Evolutionary conservation across 2,329 filamentous ascomycete species (phyloP).

Genomic region (Didymella sp.): DNA sequence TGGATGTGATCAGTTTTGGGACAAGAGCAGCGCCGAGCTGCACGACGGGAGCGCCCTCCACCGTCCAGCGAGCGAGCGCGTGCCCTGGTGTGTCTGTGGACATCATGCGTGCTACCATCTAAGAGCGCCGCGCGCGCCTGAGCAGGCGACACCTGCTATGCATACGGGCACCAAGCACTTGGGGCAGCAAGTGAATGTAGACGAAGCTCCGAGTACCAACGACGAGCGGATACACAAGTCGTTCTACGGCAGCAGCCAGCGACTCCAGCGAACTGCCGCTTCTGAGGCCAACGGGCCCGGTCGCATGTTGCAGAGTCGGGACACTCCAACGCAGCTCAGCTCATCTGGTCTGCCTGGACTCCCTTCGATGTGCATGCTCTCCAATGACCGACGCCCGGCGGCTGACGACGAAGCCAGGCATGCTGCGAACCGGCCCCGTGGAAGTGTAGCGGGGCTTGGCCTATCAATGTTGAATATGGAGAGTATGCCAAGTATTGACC

Average conservation of each 20-base stretch:
- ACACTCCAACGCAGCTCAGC: constrained; percentile 41
- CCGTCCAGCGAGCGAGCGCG: constrained; percentile 37
- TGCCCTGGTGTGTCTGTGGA: constrained; percentile 60
- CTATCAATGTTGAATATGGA: constrained; percentile 43
- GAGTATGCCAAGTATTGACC: constrained; percentile 30
- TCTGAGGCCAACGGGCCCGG: constrained; percentile 29
- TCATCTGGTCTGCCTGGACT: constrained; percentile 46
- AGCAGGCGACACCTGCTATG: constrained; percentile 22
- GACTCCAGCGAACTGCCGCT: constrained; percentile 22
- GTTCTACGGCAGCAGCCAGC: constrained; percentile 24
- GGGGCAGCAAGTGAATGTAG: constrained; percentile 19
- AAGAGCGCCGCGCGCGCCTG: constrained; percentile 29
- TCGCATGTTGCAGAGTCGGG: constrained; percentile 31
- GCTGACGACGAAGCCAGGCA: constrained; percentile 32
- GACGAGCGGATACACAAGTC: constrained; percentile 21
- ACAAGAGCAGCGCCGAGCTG: constrained; percentile 43
- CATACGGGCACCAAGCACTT: constrained; percentile 20
- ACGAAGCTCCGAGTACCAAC: constrained; percentile 15
- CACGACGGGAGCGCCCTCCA: constrained; percentile 39
- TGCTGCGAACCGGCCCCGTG: constrained; percentile 31
- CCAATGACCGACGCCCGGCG: constrained; percentile 42
- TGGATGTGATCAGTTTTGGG: constrained; percentile 63
- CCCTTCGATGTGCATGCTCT: constrained; percentile 49
- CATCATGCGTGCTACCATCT: constrained; percentile 66
- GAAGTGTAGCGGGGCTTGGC: constrained; percentile 40